Conservation (phyloP, 2,329 filamentous ascomycete genomes). For the Calcarisporium arbuscula region DNA sequence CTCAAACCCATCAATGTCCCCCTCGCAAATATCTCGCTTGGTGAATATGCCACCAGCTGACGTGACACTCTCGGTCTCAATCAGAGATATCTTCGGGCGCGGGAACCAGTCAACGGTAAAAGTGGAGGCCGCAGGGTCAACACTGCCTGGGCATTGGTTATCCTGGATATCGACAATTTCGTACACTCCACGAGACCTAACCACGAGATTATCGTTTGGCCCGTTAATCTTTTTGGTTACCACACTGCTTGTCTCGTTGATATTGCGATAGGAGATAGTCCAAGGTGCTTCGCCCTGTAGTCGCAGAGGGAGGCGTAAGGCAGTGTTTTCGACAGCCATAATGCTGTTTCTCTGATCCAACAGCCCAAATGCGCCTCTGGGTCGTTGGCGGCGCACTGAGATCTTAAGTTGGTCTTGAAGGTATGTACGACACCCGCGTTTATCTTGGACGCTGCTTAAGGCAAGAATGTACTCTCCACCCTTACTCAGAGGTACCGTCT, state of each 20-base stretch:
- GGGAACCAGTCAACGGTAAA: conserved; percentile 85
- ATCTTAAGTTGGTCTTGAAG: conserved; percentile 82
- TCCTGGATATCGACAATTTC: conserved; percentile 74
- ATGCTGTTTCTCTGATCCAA: conserved; percentile 73
- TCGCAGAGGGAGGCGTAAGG: conserved; percentile 70
- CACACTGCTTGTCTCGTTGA: conserved; percentile 43
- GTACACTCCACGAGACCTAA: conserved; percentile 66
- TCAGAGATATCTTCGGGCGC: conserved; percentile 64
- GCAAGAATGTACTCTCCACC: conserved; percentile 89
- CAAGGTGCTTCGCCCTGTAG: conserved; percentile 83
- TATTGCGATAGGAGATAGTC: conserved; percentile 69
- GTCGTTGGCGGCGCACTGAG: conserved; percentile 79
- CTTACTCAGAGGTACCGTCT: conserved; percentile 65
- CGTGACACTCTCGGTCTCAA: conserved; percentile 57
- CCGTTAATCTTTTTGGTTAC: conserved; percentile 42
- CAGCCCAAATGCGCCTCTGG: conserved; percentile 77
- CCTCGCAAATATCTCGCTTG: conserved; percentile 85
- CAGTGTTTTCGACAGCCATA: conserved; percentile 69
- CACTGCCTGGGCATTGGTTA: conserved; percentile 70
- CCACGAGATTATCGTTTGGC: conserved; percentile 62
- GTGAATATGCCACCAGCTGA: conserved; percentile 47
- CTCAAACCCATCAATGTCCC: conserved; percentile 85
- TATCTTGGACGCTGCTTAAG: conserved; percentile 80
- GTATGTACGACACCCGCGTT: conserved; percentile 77
- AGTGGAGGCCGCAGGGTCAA: conserved; percentile 65